Base-by-base conservation (phyloP, 2,329 filamentous ascomycete genomes). In the Cryphonectria naterciae region DNA sequence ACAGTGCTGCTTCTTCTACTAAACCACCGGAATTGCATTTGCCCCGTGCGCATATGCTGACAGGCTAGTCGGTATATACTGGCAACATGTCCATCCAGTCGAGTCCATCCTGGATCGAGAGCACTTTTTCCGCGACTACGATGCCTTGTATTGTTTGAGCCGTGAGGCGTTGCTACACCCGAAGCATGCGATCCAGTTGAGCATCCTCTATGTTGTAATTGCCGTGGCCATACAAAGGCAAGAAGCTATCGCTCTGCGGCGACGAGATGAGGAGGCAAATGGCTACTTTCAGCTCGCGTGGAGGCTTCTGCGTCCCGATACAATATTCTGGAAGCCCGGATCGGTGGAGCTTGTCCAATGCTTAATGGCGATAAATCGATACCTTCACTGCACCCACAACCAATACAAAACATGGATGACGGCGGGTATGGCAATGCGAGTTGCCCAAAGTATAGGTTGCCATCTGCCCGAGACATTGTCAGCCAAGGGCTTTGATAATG, bases 371-470 rank as follows among this genome's bases (percentile, higher is more conserved):
- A 83, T 84, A 71, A 83, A 81, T 15, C 84, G 85, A 61, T 86
- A 85, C 70, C 75, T 86, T 0, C 85, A 86, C 60, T 84, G 84
- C 62, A 85, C 84, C 0, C 81, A 84, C 17, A 81, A 81, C 7
- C 81, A 83, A 0, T 82, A 85, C 70, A 81, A 84, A 70, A 85
- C 83, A 1, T 86, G 84, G 85, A 85, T 86, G 76, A 80, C 83
- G 5, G 81, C 84, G 0, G 84, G 84, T 0, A 77, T 83, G 4
- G 84, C 83, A 0, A 80, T 85, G 22, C 79, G 84, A 1, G 85
- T 82, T 22, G 85, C 85, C 0, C 83, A 86, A 65, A 82, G 83
- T 0, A 69, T 86, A 2, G 84, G 83, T 0, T 75, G 86, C 39
- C 83, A 86, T 65, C 74, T 84, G 3, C 78, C 80, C 0, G 80